Conservation (phyloP, 2,329 filamentous ascomycete species). For the Phaeosphaeriaceae sp. region DNA sequence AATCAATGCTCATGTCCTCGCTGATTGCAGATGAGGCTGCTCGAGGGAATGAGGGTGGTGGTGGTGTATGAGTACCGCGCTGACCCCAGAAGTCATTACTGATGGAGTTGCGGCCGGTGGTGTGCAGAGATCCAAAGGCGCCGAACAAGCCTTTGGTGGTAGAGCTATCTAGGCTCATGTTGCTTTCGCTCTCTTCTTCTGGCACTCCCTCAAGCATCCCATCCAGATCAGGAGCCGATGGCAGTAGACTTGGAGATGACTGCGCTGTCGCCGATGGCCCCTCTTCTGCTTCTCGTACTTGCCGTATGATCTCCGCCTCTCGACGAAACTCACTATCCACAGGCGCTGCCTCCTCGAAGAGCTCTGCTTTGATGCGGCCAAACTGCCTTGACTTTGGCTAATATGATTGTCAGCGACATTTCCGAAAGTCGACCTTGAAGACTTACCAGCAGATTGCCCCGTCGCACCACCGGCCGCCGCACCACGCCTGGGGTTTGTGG, state of each 20-base stretch:
- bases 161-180: slow-evolving; percentile 61
- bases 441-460: slow-evolving; percentile 86
- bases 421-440: background rate
- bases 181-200: slow-evolving; percentile 66
- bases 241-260: slow-evolving; percentile 72
- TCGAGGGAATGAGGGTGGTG: slow-evolving; percentile 64
- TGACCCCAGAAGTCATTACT: slow-evolving; percentile 81
- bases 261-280: slow-evolving; percentile 66
- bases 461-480: slow-evolving; percentile 80
- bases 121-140: slow-evolving; percentile 78
- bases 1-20: slow-evolving; percentile 78
- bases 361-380: slow-evolving; percentile 86
- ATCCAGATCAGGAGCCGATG: slow-evolving; percentile 61
- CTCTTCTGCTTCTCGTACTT: slow-evolving; percentile 89
- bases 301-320: slow-evolving; percentile 94
- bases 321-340: slow-evolving; percentile 87
- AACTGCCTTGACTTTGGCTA: slow-evolving; percentile 97
- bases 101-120: slow-evolving; percentile 74
- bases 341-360: slow-evolving; percentile 87
- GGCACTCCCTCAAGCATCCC: slow-evolving; percentile 73
- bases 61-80: slow-evolving; percentile 65
- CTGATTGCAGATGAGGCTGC: slow-evolving; percentile 63
- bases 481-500: slow-evolving; percentile 75
- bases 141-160: slow-evolving; percentile 60
- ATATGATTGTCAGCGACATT: slow-evolving; percentile 20